These are phyloP conservation scores for Lentinula guzmanii DNA, from an alignment of 768 basidiomycete species.

Conservation along the genomic window DNA sequence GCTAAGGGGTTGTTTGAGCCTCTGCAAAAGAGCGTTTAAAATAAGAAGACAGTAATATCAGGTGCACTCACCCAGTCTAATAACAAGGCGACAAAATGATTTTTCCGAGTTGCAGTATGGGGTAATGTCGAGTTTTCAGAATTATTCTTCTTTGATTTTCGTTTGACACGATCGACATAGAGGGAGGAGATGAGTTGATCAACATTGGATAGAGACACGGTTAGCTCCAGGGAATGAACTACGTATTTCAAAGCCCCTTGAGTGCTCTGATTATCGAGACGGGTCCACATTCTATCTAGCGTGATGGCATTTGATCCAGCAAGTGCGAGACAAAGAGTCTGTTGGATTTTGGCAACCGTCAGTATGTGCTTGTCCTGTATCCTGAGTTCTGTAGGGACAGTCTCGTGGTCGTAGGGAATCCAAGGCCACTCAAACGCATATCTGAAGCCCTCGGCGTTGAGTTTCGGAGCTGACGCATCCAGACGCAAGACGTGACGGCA, in stretches of 20 bases:
- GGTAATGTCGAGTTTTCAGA: too few relatives aligned
- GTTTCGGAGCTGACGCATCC: background rate
- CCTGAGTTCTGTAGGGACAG: too few relatives aligned
- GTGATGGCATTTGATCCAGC: background rate
- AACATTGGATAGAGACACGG: background rate
- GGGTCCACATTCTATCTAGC: background rate
- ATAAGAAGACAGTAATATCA: background rate
- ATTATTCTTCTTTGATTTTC: background rate
- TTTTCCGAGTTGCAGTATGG: too few relatives aligned
- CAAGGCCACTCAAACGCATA: too few relatives aligned
- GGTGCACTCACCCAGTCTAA: background rate
- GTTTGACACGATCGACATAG: background rate
- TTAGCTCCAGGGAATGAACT: background rate
- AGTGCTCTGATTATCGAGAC: background rate
- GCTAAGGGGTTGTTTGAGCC: background rate
- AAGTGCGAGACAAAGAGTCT: too few relatives aligned
- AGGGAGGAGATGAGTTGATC: background rate
- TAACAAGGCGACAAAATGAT: background rate
- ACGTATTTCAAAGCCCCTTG: background rate
- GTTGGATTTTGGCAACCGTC: too few relatives aligned
- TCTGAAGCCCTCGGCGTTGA: too few relatives aligned
- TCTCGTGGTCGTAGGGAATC: too few relatives aligned
- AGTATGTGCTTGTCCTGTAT: too few relatives aligned
- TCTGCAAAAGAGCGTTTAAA: background rate
- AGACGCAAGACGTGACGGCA: slow-evolving; percentile 12